Evolutionary conservation across 495 filamentous ascomycete species (phyloP), one percentile per base, ranked within the genome.

Genomic region (Aspergillus steynii): DNA sequence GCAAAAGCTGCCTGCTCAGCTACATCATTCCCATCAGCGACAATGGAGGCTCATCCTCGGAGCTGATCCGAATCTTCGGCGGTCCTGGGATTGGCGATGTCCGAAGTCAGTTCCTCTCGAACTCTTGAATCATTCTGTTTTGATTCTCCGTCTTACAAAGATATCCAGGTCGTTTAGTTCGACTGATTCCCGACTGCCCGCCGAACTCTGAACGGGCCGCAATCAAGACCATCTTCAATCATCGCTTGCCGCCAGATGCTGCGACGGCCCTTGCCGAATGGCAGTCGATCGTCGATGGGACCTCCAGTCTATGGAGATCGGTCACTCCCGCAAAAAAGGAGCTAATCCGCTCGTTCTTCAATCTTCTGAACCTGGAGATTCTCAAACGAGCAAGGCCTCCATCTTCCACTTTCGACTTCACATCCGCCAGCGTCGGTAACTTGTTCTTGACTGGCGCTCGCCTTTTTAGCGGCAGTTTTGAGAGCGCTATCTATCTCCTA

Each of bases 1-100:
- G 85, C 71, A 89, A 88, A 55, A 74, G 83, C 42, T 89, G 89
- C 61, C 79, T 80, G 27, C 80, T 96, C 50, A 91, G 83, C 70
- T 94, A 96, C 67, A 83, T 97, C 59, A 96, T 98, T 56, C 94
- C 94, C 15, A 96, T 97, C 67, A 92, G 88, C 64, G 94, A 98
- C 73, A 98, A 98, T 77, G 94, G 94, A 29, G 94, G 94, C 20
- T 92, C 88, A 34, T 93, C 92, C 1, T 94, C 90, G 6, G 94
- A 98, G 77, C 73, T 97, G 65, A 94, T 97, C 62, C 83, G 94
- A 15, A 91, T 98, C 15, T 91, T 97, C 74, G 94, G 94, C 1
- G 94, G 94, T 0, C 94, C 94, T 55, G 93, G 92, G 12, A 96
- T 96, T 73, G 93, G 93, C 34, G 93, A 97, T 78, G 82, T 96